Percentiles rank a stretch among this genome's conserved stretches.
These are phyloP conservation scores for Fusarium anguioides DNA, from an alignment of 2,329 filamentous ascomycete genomes.

Conservation along the genomic window DNA sequence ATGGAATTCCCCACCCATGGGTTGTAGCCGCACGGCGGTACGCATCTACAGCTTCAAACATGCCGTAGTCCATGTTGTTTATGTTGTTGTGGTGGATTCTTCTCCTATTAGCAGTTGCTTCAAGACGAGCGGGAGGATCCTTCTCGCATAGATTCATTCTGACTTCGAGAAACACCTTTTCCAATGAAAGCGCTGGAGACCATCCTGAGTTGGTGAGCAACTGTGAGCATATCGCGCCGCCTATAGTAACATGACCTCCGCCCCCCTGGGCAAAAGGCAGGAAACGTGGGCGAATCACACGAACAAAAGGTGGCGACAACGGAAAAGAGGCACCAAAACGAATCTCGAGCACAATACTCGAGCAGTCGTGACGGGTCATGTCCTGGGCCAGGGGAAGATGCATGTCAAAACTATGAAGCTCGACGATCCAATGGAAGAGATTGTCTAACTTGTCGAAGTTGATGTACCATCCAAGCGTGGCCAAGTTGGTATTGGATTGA, in stretches of 20 bases:
- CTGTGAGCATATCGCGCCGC: constrained; percentile 87
- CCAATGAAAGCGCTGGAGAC: constrained; percentile 77
- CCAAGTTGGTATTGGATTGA: constrained; percentile 69
- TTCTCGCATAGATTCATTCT: constrained; percentile 77
- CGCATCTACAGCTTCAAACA: constrained; percentile 77
- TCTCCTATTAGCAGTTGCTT: constrained; percentile 28
- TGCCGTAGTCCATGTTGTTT: constrained; percentile 66
- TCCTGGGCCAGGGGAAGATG: constrained; percentile 77
- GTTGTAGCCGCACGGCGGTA: constrained; percentile 72
- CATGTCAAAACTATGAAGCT: constrained; percentile 83
- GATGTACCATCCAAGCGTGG: constrained; percentile 86
- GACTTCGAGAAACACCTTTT: constrained; percentile 84
- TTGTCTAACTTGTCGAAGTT: constrained; percentile 74
- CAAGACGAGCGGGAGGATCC: constrained; percentile 81
- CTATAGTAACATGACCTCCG: constrained; percentile 85
- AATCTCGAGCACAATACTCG: constrained; percentile 82
- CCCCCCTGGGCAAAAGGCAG: constrained; percentile 77
- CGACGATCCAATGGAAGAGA: constrained; percentile 91
- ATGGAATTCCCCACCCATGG: constrained; percentile 80
- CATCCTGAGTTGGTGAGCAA: constrained; percentile 86
- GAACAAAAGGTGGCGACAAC: constrained; percentile 83
- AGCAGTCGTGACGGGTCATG: constrained; percentile 71
- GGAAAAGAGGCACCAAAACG: constrained; percentile 83
- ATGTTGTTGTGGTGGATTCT: not conserved
- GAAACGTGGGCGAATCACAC: constrained; percentile 84